Evolutionary conservation across 768 basidiomycete genomes (phyloP), one percentile per base, ranked within the genome.

Genomic region (Calocybe gangraenosa): DNA sequence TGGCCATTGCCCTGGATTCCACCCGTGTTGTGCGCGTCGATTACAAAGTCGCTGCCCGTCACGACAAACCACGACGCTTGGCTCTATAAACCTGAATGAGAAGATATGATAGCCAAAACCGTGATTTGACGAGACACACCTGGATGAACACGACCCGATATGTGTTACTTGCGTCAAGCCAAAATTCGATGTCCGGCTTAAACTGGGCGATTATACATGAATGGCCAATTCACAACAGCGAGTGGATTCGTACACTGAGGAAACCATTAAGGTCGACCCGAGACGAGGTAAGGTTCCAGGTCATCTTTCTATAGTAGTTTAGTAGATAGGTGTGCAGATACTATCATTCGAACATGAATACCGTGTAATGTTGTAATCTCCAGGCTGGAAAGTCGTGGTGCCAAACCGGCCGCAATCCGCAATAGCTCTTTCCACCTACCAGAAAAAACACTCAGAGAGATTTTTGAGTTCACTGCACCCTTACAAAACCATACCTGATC

Each of bases 51-150:
- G 22, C 62, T 61, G 2, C 79, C 79, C 3, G 78, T 78, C 28
- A 82, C 64, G 40, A 81, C 74, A 52, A 82, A 82, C 77, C 79
- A 81, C 5, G 80, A 81, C 1, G 79, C 76, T 65, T 82, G 81
- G 51, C 63, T 72, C 76, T 81, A 41, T 13, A 34, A 9, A 2
- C 17, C 31, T 32, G 15, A 44, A 20, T 7, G 34, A 0, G 22
- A 18, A 18, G 18, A 1, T 0, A n/a, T 23, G 23, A 42, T 2
- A 37, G 38, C 10, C 2, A 33, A 5, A 19, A 33, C 3, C 13
- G n/a, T 5, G n/a, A 10, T 8, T n/a, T n/a, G n/a, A n/a, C n/a
- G n/a, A n/a, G n/a, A 40, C 58, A n/a, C 39, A 74, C 76, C 64
- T 81, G 79, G 44, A 82, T 78, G 56, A 78, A 79, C 19, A 81